phyloP scores from a whole-genome alignment of 2,329 filamentous ascomycete species.

The Sarocladium oryzae region DNA sequence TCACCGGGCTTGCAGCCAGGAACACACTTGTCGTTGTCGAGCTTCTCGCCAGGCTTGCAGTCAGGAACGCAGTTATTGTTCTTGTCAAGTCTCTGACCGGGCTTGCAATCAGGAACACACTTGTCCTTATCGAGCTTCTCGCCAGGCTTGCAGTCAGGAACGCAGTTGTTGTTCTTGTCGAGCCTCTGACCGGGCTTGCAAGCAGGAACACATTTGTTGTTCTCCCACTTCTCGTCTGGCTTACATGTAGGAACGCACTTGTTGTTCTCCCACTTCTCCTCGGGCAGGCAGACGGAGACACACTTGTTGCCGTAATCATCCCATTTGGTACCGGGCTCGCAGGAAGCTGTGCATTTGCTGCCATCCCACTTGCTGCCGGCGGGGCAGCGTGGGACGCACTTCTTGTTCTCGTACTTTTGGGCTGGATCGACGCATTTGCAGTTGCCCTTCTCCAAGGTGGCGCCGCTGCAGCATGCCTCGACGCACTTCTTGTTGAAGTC shows the following conservation, averaged over 20 bases:
- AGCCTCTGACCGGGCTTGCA: not conserved
- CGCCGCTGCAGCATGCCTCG: not conserved
- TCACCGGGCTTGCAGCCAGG: not conserved
- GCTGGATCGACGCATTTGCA: not conserved
- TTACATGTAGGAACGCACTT: not conserved
- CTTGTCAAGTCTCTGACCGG: not conserved
- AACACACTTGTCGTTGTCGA: too few species aligned
- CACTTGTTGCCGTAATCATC: not conserved
- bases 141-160: not conserved
- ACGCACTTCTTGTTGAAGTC: not conserved
- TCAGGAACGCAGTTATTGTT: not conserved
- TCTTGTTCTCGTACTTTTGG: not conserved
- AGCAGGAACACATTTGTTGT: not conserved
- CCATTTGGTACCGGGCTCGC: not conserved
- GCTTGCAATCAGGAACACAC: not conserved
- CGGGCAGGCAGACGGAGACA: not conserved
- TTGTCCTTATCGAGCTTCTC: not conserved
- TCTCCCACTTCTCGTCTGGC: not conserved
- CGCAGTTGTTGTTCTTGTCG: too few species aligned
- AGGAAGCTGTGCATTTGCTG: not conserved
- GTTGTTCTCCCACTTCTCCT: not conserved
- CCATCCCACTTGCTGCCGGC: not conserved
- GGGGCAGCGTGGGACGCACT: not conserved
- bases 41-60: not conserved
- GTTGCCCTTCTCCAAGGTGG: not conserved